Evolutionary conservation across 371 early-diverging fungal genomes (phyloP), one percentile per base, ranked within the genome.

Genomic region (Mortierella sp.): DNA sequence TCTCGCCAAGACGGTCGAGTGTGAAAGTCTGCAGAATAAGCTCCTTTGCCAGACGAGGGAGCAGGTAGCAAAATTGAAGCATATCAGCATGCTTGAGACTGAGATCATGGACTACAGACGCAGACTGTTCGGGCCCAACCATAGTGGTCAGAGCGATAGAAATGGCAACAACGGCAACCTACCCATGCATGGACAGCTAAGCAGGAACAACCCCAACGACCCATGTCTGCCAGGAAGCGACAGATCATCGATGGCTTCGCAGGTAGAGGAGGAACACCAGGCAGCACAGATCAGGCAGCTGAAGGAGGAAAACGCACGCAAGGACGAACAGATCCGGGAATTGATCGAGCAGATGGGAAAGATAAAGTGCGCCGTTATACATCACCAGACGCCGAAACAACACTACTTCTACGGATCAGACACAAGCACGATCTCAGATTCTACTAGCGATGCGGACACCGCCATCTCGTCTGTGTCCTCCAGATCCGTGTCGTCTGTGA

Each of bases 31-130:
- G 31, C 60, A 64, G 46, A 60, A 58, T 17, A 54, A 61, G 37
- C 28, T 69, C 23, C 47, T 53, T 23, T 50, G 69, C 50, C 70
- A 69, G 41, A 48, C 76, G 17, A 64, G 60, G 41, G 76, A 76
- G 14, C 70, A 69, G 15, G 43, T 68, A 31, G 30, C 63, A 4
- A 76, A 76, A 34, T 39, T 76, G 37, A 69, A 57, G 50, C 69
- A 55, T 4, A 76, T 76, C 27, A 31, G 56, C 31, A 55, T 76
- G 57, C 50, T 75, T 44, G 76, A 76, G 65, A 50, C 34, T 3
- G 76, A 75, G 52, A 56, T 76, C 24, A 46, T 53, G 58, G 61
- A 69, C 15, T 63, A 50, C 21, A 49, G 55, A 11, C 70, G 70
- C 7, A 55, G n/a, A n/a, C n/a, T 75, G 58, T 75, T 69, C 37